Conservation (phyloP, 2,329 filamentous ascomycete species). For the Fusarium torulosum region DNA sequence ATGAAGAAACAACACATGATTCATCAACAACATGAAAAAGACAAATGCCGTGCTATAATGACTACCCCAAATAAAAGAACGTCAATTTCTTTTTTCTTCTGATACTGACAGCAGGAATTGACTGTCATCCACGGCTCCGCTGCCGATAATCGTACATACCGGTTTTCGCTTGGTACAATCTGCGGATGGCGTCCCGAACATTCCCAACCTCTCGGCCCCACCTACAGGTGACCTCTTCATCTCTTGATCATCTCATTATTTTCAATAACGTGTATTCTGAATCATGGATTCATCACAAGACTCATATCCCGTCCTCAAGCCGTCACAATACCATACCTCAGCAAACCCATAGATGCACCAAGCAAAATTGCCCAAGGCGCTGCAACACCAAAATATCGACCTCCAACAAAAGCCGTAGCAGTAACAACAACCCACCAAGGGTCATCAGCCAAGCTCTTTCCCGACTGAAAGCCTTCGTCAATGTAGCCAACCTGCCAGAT, state of each 20-base stretch:
- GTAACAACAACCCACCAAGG: conserved; percentile 75
- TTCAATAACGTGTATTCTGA: no score
- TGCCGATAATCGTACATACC: conserved; percentile 1
- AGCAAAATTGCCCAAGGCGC: conserved; percentile 1
- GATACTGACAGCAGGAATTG: no score
- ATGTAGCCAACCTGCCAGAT: conserved; percentile 73
- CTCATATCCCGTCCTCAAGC: neutral
- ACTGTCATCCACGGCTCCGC: neutral
- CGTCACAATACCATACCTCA: conserved; percentile 14
- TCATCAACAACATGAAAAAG: no score
- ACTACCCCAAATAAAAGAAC: no score
- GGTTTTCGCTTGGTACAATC: neutral
- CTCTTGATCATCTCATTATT: neutral
- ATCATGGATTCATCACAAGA: neutral
- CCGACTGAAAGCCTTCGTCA: conserved; percentile 60
- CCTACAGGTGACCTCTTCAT: neutral
- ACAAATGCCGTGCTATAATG: no score
- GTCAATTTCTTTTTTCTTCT: no score
- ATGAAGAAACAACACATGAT: no score
- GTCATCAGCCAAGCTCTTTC: conserved; percentile 67
- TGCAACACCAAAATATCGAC: conserved; percentile 3
- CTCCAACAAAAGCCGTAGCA: conserved; percentile 50
- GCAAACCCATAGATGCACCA: conserved; percentile 15
- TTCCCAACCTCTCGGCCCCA: neutral
- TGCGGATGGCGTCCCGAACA: conserved; percentile 23